Evolutionary conservation across 2,329 filamentous ascomycete genomes (phyloP).

Genomic region (Dryadomyces sulphureus): DNA sequence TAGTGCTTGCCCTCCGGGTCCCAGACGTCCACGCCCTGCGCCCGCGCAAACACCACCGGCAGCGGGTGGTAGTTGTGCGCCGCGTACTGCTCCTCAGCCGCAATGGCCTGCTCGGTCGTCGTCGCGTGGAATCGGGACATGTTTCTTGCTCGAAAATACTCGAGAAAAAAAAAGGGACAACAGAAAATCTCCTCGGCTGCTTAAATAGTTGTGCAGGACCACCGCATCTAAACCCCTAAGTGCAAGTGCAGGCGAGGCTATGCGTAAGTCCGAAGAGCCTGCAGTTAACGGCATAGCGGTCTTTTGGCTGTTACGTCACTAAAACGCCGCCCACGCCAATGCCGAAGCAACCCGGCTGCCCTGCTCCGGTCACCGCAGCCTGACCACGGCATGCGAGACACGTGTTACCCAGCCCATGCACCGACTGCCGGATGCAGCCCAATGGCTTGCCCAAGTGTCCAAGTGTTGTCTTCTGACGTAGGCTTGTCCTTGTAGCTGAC

Average conservation of each 20-base stretch:
- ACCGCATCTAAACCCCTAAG: conserved; percentile 40
- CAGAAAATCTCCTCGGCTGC: not conserved
- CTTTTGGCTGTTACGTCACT: not conserved
- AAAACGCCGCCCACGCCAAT: conserved; percentile 6
- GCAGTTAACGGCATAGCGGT: conserved; percentile 4
- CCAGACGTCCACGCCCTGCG: conserved; percentile 80
- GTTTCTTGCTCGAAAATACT: conserved; percentile 6
- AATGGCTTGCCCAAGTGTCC: too few species aligned
- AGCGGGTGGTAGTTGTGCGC: conserved; percentile 99
- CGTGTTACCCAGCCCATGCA: too few species aligned
- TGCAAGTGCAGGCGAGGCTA: conserved; percentile 37
- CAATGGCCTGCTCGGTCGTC: conserved; percentile 67
- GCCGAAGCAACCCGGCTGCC: conserved; percentile 15
- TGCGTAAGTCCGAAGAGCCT: too few species aligned
- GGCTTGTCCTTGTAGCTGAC: too few species aligned
- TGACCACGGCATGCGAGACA: too few species aligned
- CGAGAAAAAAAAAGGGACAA: not conserved
- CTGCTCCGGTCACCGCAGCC: too few species aligned
- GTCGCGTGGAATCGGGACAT: conserved; percentile 51
- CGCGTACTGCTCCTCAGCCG: conserved; percentile 67
- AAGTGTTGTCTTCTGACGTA: too few species aligned
- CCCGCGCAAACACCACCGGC: conserved; percentile 80
- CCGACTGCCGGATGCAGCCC: too few species aligned
- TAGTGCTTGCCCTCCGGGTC: conserved; percentile 93
- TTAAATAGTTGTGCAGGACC: too few species aligned